These are phyloP conservation scores for Magnaporthiopsis rhizophila DNA, from an alignment of 2,329 filamentous ascomycete genomes.

Conservation along the genomic window DNA sequence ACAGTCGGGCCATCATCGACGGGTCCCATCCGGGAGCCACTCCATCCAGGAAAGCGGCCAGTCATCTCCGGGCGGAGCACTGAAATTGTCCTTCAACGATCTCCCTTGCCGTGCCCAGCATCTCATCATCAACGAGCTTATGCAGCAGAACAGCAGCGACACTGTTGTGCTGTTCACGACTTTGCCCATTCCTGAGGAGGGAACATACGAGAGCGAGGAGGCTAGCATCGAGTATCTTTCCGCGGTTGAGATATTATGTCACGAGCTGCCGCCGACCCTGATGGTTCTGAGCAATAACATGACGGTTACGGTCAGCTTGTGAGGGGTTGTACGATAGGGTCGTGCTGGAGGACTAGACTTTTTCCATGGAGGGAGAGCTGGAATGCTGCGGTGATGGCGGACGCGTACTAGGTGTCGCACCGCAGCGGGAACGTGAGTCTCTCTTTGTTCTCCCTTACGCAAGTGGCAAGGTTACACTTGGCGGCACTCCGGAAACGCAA, in stretches of 20 bases:
- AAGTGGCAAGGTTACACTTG: neutral
- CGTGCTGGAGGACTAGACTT: no score
- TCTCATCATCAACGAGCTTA: conserved; percentile 78
- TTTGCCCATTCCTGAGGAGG: conserved; percentile 70
- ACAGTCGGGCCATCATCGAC: neutral
- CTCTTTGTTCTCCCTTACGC: neutral
- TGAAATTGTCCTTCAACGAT: conserved; percentile 78
- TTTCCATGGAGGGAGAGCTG: neutral
- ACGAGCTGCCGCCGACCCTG: conserved; percentile 65
- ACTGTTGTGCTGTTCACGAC: conserved; percentile 80
- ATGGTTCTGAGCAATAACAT: conserved; percentile 83
- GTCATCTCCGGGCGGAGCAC: conserved; percentile 33
- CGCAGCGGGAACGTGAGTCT: neutral
- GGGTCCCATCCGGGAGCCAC: neutral
- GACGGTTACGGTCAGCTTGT: conserved; percentile 76
- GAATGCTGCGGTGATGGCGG: neutral
- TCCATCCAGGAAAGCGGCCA: conserved; percentile 28
- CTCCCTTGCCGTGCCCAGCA: conserved; percentile 78
- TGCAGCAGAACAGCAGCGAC: conserved; percentile 56
- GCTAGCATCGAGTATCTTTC: conserved; percentile 68
- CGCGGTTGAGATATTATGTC: conserved; percentile 71
- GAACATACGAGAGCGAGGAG: conserved; percentile 61
- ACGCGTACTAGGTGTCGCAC: no score
- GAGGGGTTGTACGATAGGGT: conserved; percentile 5
- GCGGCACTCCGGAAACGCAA: neutral